Evolutionary conservation across 768 basidiomycete species (phyloP), one percentile per base, ranked within the genome.

Genomic region (Hygrocybe punicea): DNA sequence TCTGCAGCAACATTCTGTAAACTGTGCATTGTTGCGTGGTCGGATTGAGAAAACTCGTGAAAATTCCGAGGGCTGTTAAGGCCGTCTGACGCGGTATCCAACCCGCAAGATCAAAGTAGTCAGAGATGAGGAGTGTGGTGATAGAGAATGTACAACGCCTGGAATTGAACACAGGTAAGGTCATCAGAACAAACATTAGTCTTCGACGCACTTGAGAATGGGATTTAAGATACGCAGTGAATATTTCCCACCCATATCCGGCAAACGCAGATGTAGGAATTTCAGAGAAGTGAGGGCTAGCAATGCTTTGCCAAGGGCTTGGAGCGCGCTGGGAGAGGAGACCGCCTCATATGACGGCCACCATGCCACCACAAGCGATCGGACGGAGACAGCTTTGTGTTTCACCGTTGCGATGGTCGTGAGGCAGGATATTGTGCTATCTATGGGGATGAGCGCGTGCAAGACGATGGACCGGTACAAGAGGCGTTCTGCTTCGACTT

Each of bases 141-240:
- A 52, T 13, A 17, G 51, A 52, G 21, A 52, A 52, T 9, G 51
- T 52, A 39, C 51, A 52, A 35, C 51, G 51, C 34, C 51, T 52
- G 36, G n/a, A 39, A 23, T 19, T 17, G 17, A 19, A 23, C n/a
- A 19, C 11, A 19, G 21, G 23, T 23, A 47, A 23, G 16, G 13
- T 9, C 16, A 36, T 52, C 16, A 13, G 19, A 16, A 21, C 11
- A 39, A 37, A 39, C 11, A 9, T 10, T 13, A 7, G 13, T 33
- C 21, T 19, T 39, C 16, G 29, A 34, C 48, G 19, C 16, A 52
- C 51, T 39, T 52, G n/a, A 52, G 51, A 35, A 21, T 37, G 35
- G 51, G 34, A n/a, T 39, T 23, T 37, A 52, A 19, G 34, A 37
- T 52, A 17, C 13, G 35, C 36, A n/a, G 36, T 17, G n/a, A 19